Base-by-base conservation (phyloP, 1,284 basidiomycete genomes). In the Rhizopogon hawkerae region DNA sequence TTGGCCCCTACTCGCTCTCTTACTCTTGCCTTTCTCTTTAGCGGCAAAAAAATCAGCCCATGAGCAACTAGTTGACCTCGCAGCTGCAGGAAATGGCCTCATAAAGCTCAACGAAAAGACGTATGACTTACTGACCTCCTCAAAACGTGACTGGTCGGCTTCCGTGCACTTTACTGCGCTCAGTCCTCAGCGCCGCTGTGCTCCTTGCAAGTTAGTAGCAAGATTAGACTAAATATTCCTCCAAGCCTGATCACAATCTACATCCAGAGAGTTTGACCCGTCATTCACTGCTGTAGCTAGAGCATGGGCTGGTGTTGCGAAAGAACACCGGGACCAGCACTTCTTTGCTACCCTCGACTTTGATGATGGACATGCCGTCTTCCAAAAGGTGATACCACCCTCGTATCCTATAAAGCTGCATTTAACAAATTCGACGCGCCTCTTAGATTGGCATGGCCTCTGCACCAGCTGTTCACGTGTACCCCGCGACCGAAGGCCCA, bases 271-370 rank as follows among this genome's bases (percentile, higher is more conserved):
- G 54, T 95, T 97, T 60, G 81, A 89, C 49, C 89, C 91, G 2
- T 76, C 85, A 13, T 95, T 83, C 76, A 76, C 76, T 16, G 69
- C 81, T 3, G 82, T 96, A 6, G 88, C 90, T 18, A 82, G 82
- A 58, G 81, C 88, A 35, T 96, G 92, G 93, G 64, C 75, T 4
- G 74, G 72, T 24, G 75, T 76, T 14, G 69, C 85, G 10, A 63
- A 73, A 48, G 71, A 71, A n/a, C 69, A 84, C 33, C 77, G 85
- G 38, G 75, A 91, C 64, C 70, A 75, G 51, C 91, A 95, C 66
- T 92, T 96, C 77, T 97, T 96, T 61, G 93, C 83, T 10, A 84
- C 82, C n/a, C 69, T 92, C 34, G 93, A 97, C 67, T 96, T 95
- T 63, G 79, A 85, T 56, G 75, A 88, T 36, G 84, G 79, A 2